Percentiles rank a stretch among this genome's conserved stretches.
Evolutionary conservation across 2,329 filamentous ascomycete genomes (phyloP).

Genomic region (Cordyceps militaris): DNA sequence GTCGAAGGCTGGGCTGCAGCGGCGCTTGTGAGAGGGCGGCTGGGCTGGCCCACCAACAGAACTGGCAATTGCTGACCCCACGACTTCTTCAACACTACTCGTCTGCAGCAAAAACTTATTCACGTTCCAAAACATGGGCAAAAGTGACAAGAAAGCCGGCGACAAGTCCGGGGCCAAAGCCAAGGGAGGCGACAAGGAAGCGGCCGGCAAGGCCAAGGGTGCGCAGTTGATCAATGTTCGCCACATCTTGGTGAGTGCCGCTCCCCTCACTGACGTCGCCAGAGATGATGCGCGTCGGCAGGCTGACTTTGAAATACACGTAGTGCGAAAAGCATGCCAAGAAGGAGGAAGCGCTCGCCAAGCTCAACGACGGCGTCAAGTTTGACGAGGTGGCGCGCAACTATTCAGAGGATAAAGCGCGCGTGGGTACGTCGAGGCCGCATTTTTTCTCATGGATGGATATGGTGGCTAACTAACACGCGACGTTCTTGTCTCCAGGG

Average conservation of each 20-base stretch:
- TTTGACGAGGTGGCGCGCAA: conserved; percentile 69
- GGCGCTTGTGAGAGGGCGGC: no score
- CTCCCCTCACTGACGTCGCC: neutral
- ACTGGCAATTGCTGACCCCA: neutral
- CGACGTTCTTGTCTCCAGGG: conserved; percentile 35
- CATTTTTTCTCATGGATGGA: neutral
- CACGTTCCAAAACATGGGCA: conserved; percentile 26
- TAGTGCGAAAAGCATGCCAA: conserved; percentile 69
- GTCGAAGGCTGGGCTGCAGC: neutral
- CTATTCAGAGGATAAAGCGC: conserved; percentile 71
- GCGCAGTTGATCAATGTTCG: conserved; percentile 66
- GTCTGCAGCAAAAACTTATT: neutral
- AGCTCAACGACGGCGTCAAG: conserved; percentile 58
- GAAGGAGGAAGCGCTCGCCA: conserved; percentile 67
- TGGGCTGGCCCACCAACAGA: neutral
- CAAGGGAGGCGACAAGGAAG: conserved; percentile 25
- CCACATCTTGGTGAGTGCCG: conserved; percentile 53
- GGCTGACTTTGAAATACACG: neutral
- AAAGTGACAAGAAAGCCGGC: conserved; percentile 35
- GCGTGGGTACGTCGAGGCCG: conserved; percentile 41
- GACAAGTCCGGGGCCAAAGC: conserved; percentile 29
- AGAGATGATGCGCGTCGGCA: neutral
- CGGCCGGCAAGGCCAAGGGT: conserved; percentile 37
- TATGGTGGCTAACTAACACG: neutral
- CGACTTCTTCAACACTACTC: neutral